Percentiles rank a stretch among this genome's conserved stretches.
Evolutionary conservation across 2,329 filamentous ascomycete species (phyloP).

Genomic region (Exophiala lecanii-corni): DNA sequence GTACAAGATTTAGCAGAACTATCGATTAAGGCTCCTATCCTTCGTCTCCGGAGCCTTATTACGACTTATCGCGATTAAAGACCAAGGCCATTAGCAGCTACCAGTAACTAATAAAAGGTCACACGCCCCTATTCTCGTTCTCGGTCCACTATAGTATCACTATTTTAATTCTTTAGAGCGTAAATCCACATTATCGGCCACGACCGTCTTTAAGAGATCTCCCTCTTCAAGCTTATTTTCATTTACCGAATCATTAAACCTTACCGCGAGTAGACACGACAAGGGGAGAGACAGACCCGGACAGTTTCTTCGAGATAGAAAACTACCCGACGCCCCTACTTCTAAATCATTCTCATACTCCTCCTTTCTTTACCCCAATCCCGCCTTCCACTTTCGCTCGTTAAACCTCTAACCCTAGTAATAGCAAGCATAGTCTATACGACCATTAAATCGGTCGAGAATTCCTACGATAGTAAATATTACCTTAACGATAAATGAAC

Average conservation of each 20-base stretch:
- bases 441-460: slow-evolving; percentile 5
- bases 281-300: background rate
- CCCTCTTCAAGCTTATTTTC: background rate
- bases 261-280: background rate
- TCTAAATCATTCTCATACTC: slow-evolving; percentile 4
- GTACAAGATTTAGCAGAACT: no score
- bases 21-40: no score
- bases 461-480: slow-evolving; percentile 7
- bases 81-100: no score
- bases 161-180: no score
- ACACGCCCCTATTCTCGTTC: background rate
- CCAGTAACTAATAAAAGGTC: no score
- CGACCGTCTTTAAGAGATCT: background rate
- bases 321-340: slow-evolving; percentile 6
- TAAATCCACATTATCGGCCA: background rate
- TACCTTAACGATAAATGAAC: slow-evolving; percentile 9
- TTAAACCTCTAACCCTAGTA: slow-evolving; percentile 5
- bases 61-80: no score
- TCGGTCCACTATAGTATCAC: no score
- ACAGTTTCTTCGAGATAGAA: background rate
- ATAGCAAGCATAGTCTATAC: slow-evolving; percentile 9
- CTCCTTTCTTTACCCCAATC: slow-evolving; percentile 5
- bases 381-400: slow-evolving; percentile 11
- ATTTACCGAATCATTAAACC: background rate
- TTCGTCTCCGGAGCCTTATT: no score